Evolutionary conservation across 805 yeast species (phyloP).

Genomic region (Metschnikowia borealis): DNA sequence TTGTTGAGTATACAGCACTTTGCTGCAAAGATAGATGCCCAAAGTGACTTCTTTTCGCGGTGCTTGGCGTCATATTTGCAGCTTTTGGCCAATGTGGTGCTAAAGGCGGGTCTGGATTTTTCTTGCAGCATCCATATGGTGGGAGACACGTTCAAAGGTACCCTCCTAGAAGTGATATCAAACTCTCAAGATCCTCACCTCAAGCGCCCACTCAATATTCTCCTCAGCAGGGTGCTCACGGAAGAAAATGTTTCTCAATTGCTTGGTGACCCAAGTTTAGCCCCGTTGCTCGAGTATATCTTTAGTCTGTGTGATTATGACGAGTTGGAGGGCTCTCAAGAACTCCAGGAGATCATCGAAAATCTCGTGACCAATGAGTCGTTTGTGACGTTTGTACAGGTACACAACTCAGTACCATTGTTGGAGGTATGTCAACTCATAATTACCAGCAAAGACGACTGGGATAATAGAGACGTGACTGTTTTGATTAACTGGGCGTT

Average conservation of each 20-base stretch:
- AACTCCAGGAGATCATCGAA: slow-evolving; percentile 4
- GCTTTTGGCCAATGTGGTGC: slow-evolving; percentile 12
- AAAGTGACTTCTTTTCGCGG: slow-evolving; percentile 1
- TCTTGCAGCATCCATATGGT: slow-evolving; percentile 1
- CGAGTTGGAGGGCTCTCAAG: background rate
- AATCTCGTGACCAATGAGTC: slow-evolving; percentile 6
- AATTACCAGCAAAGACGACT: slow-evolving; percentile 35
- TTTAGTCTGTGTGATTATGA: slow-evolving; percentile 3
- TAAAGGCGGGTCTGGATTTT: slow-evolving; percentile 2
- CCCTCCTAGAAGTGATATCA: background rate
- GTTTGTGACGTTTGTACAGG: slow-evolving; percentile 1
- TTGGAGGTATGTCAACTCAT: slow-evolving; percentile 20
- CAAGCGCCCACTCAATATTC: slow-evolving; percentile 7
- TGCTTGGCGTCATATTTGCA: slow-evolving; percentile 14
- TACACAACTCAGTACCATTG: background rate
- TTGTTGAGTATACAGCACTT: slow-evolving; percentile 10
- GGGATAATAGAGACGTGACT: slow-evolving; percentile 37
- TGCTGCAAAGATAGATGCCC: background rate
- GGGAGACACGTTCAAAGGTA: slow-evolving; percentile 3
- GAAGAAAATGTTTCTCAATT: background rate
- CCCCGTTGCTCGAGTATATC: slow-evolving; percentile 5
- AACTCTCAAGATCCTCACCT: background rate
- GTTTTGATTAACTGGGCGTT: slow-evolving; percentile 41
- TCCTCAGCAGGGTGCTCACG: slow-evolving; percentile 4
- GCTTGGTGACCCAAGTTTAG: background rate